These are phyloP conservation scores for Xylariaceae sp. DNA, from an alignment of 2,329 filamentous ascomycete species.

Conservation along the genomic window DNA sequence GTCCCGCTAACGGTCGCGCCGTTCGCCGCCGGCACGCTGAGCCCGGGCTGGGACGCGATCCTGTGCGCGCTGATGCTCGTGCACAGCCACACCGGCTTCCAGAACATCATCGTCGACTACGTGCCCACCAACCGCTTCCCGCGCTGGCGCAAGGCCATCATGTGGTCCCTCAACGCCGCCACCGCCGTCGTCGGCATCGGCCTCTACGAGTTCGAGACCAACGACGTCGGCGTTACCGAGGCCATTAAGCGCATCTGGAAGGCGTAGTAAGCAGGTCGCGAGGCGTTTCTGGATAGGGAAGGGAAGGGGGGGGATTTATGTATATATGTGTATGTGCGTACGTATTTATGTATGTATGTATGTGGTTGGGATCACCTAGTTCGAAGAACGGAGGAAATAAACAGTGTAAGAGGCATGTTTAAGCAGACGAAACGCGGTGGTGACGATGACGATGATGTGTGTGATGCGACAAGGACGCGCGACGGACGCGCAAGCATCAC, in stretches of 20 bases:
- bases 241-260: conserved; percentile 87
- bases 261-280: conserved; percentile 63
- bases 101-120: conserved; percentile 90
- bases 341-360: no score
- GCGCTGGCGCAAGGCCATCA: conserved; percentile 64
- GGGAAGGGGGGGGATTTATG: not conserved
- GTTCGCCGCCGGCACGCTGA: conserved; percentile 88
- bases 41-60: conserved; percentile 84
- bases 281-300: no score
- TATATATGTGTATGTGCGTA: no score
- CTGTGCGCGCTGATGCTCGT: conserved; percentile 82
- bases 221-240: conserved; percentile 93
- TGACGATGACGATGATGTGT: no score
- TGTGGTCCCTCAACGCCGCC: conserved; percentile 77
- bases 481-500: not conserved
- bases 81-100: conserved; percentile 95
- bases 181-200: conserved; percentile 84
- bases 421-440: not conserved
- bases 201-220: conserved; percentile 98
- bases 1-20: conserved; percentile 87
- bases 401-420: not conserved
- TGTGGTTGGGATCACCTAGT: not conserved
- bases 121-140: conserved; percentile 74
- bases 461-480: not conserved
- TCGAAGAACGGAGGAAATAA: not conserved